Evolutionary conservation across 805 yeast species (phyloP), one percentile per base, ranked within the genome.

Genomic region (Saccharomycopsis schoenii): DNA sequence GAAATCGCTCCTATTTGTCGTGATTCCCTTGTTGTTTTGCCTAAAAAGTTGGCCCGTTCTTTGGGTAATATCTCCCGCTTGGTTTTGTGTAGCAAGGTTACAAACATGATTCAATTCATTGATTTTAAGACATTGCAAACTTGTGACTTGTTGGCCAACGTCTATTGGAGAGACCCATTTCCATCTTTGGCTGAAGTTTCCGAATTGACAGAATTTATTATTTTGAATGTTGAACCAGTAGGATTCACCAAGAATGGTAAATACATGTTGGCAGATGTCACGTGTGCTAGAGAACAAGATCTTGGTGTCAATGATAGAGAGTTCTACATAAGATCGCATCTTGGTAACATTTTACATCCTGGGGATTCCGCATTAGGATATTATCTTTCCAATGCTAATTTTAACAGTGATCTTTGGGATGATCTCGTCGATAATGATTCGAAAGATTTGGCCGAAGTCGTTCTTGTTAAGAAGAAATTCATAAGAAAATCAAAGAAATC

Each of bases 311-410:
- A 91, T 70, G 97, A 91, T 70, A 81, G 81, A 64, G 86, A 89
- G 56, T 92, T 80, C 71, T 90, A 88, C 66, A 84, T 93, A 39
- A 82, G 97, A 71, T 84, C 97, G 0, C 99, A 96, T 72, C 77
- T 94, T 57, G 99, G 99, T 66, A 97, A 87, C 63, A 83, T 94
- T 66, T 79, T 94, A 69, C 97, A 94, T 72, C 96, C 98, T 2
- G 99, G 99, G 67, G 99, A 94, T 72, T 86, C 94, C 14, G 96
- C 84, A 21, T 76, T 93, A 82, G 99, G 99, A 59, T 96, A 92
- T 74, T 93, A 82, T 73, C 76, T 92, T 58, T 78, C 85, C 47
- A 91, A 89, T 70, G 80, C 97, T 56, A 94, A 93, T 73, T 90
- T 88, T 76, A 94, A 94, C 77, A 85, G 89, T 56, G 94, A 86